Percentiles rank a stretch among this genome's conserved stretches.
phyloP scores from a whole-genome alignment of 2,329 filamentous ascomycete species.

The Parastagonospora nodorum region DNA sequence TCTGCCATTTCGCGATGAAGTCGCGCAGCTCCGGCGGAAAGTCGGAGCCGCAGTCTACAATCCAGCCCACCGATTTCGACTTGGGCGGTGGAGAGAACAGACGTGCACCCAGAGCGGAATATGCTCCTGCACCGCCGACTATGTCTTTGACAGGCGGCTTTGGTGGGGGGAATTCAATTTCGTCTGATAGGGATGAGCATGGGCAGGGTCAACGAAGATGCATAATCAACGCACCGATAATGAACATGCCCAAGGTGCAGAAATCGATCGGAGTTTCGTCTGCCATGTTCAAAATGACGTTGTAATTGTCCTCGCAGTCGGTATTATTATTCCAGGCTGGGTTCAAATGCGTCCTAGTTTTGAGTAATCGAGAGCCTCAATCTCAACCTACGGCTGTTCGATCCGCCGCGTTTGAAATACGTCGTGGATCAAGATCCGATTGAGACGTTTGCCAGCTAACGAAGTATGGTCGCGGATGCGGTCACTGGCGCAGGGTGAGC shows the following conservation, averaged over 20 bases:
- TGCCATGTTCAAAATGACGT: constrained; percentile 9
- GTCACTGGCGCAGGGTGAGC: constrained; percentile 2
- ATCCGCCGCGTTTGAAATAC: neutral
- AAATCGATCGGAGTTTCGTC: constrained; percentile 54
- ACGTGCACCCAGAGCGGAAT: constrained; percentile 84
- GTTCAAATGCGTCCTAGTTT: no score
- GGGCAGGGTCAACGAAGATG: no score
- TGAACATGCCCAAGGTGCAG: constrained; percentile 67
- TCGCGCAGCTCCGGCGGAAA: constrained; percentile 72
- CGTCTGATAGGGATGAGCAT: constrained; percentile 63
- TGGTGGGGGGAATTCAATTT: constrained; percentile 82
- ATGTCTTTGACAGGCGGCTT: constrained; percentile 73
- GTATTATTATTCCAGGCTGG: no score
- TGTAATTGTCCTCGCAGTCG: no score
- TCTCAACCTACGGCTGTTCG: no score
- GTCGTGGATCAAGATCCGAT: neutral
- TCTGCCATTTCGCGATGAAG: constrained; percentile 75
- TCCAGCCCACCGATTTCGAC: constrained; percentile 79
- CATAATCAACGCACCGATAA: constrained; percentile 56
- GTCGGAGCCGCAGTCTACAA: constrained; percentile 87
- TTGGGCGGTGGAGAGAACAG: constrained; percentile 74
- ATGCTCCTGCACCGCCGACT: constrained; percentile 87
- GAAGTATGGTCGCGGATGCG: neutral
- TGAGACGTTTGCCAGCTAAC: constrained; percentile 3
- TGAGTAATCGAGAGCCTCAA: neutral